Evolutionary conservation across 805 yeast species (phyloP).

Genomic region (Candida qinlingensis): DNA sequence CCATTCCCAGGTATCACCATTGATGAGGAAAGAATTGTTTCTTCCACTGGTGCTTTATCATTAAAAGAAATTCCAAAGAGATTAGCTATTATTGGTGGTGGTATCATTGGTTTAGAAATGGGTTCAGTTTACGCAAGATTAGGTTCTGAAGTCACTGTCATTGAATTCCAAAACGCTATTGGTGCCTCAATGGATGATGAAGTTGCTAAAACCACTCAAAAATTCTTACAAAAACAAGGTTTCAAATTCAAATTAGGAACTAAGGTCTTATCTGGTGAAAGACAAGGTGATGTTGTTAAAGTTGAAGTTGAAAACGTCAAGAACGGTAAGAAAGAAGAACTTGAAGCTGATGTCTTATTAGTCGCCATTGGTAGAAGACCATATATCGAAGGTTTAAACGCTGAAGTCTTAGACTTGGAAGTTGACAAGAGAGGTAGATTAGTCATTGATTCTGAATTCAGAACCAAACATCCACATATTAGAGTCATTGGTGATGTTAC

Average conservation of each 20-base stretch:
- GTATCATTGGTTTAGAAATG: constrained; percentile 99
- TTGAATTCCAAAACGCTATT: constrained; percentile 84
- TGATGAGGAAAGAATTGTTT: constrained; percentile 95
- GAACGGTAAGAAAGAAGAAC: constrained; percentile 67
- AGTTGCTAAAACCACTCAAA: constrained; percentile 86
- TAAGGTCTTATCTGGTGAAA: constrained; percentile 80
- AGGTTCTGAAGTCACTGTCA: constrained; percentile 91
- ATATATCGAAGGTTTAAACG: constrained; percentile 81
- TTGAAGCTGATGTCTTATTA: constrained; percentile 88
- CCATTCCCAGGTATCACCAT: constrained; percentile 98
- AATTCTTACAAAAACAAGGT: constrained; percentile 91
- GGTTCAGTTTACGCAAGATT: constrained; percentile 95
- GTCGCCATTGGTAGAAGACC: constrained; percentile 99
- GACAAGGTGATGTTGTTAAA: constrained; percentile 84
- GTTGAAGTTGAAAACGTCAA: constrained; percentile 87
- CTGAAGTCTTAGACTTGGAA: constrained; percentile 86
- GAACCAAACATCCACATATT: constrained; percentile 88
- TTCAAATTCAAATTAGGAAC: constrained; percentile 88
- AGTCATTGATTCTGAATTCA: constrained; percentile 90
- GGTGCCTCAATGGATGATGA: constrained; percentile 99
- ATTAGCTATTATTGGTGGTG: constrained; percentile 95
- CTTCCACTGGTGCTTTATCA: constrained; percentile 88
- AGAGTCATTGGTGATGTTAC: constrained; percentile 98
- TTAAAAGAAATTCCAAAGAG: constrained; percentile 89
- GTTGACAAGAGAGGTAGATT: constrained; percentile 88